Evolutionary conservation across 169 alveolate genomes (phyloP).

Genomic region (Plasmodium adleri): DNA sequence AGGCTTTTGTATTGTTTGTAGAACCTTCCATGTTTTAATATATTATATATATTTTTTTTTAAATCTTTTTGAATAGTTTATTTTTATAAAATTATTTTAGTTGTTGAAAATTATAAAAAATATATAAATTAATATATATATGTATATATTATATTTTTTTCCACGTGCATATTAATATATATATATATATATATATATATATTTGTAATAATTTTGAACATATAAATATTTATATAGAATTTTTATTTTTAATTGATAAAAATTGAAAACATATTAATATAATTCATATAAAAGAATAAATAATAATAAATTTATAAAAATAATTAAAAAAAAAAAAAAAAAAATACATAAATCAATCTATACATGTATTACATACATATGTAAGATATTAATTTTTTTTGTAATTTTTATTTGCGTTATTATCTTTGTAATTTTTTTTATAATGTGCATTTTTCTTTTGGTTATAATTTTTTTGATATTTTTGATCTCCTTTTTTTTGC

Average conservation of each 20-base stretch:
- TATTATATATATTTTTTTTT: no score
- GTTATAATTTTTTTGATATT: constrained; percentile 50
- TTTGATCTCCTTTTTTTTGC: constrained; percentile 53
- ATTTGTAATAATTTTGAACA: neutral
- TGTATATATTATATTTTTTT: neutral
- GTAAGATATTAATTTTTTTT: constrained; percentile 18
- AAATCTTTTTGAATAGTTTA: no score
- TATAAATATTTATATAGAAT: neutral
- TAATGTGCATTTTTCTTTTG: constrained; percentile 50
- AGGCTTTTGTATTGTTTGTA: no score
- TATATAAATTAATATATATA: neutral
- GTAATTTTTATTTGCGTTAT: constrained; percentile 16
- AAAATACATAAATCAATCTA: neutral
- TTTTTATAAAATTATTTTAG: neutral
- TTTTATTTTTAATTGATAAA: no score
- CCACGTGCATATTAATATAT: no score
- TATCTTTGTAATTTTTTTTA: constrained; percentile 65
- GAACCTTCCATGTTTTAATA: no score
- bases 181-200: neutral
- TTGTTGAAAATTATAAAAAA: constrained; percentile 4
- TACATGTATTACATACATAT: constrained; percentile 8
- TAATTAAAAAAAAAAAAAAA: neutral
- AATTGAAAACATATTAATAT: no score
- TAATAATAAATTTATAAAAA: no score
- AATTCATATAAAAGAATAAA: no score